phyloP scores from a whole-genome alignment of 768 basidiomycete genomes.

The Pisolithus albus region DNA sequence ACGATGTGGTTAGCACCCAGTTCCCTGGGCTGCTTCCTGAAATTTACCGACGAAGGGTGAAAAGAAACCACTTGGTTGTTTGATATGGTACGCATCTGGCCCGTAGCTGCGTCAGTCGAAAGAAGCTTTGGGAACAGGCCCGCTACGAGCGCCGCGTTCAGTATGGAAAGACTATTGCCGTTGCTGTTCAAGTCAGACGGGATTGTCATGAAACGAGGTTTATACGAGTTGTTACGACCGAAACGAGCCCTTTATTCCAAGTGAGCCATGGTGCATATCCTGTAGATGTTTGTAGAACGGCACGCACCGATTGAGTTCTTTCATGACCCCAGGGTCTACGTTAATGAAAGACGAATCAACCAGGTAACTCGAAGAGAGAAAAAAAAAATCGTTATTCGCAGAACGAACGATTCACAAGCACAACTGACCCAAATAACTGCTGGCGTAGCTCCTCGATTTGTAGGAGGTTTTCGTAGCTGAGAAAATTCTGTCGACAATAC shows the following conservation, averaged over 20 bases:
- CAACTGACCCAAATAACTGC: constrained; percentile 66
- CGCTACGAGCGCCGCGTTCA: constrained; percentile 78
- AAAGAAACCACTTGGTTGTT: constrained; percentile 76
- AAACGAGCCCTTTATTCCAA: constrained; percentile 54
- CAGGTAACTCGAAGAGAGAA: constrained; percentile 51
- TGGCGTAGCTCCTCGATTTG: constrained; percentile 96
- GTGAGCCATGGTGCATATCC: constrained; percentile 4
- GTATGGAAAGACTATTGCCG: constrained; percentile 52
- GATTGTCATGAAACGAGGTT: constrained; percentile 67
- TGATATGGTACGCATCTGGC: constrained; percentile 68
- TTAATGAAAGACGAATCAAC: constrained; percentile 83
- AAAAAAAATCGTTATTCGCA: constrained; percentile 1
- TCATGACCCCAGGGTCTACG: constrained; percentile 56
- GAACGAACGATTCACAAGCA: constrained; percentile 2
- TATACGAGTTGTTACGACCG: constrained; percentile 42
- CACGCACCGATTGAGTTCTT: constrained; percentile 60
- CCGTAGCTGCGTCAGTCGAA: constrained; percentile 50
- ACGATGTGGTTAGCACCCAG: constrained; percentile 68
- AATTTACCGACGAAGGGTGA: constrained; percentile 92
- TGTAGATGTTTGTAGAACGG: not conserved
- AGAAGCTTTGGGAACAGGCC: constrained; percentile 92
- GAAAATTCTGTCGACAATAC: constrained; percentile 74
- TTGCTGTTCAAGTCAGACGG: constrained; percentile 69
- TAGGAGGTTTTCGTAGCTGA: constrained; percentile 89
- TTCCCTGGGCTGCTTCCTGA: constrained; percentile 57